Percentiles rank a stretch among this genome's conserved stretches.
Conservation (phyloP, 805 yeast genomes). For the Yarrowia divulgata region DNA sequence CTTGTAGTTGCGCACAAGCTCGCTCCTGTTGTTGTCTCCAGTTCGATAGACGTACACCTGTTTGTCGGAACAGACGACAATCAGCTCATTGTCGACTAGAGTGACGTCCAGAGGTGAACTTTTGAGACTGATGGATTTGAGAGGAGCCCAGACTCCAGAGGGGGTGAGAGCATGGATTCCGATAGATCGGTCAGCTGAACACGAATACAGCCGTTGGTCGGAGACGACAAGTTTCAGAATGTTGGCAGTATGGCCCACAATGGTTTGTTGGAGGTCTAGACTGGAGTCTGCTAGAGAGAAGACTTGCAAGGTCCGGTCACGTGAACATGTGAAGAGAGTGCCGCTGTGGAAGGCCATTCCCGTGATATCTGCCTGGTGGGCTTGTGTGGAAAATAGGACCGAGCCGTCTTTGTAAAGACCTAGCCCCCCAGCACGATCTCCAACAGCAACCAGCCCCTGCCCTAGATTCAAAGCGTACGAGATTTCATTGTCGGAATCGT, state of each 20-base stretch:
- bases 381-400: constrained; percentile 15
- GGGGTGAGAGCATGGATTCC: constrained; percentile 55
- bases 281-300: constrained; percentile 47
- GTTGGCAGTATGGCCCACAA: constrained; percentile 66
- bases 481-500: constrained; percentile 28
- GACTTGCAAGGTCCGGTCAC: constrained; percentile 71
- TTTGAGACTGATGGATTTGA: constrained; percentile 54
- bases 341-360: constrained; percentile 24
- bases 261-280: constrained; percentile 67
- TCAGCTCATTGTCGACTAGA: constrained; percentile 52
- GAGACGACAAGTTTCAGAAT: constrained; percentile 52
- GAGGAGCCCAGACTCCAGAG: constrained; percentile 20
- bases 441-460: background rate
- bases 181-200: constrained; percentile 68
- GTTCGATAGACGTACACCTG: constrained; percentile 54
- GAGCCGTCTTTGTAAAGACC: background rate
- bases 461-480: constrained; percentile 4
- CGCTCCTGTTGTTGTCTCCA: constrained; percentile 45
- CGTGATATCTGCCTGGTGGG: constrained; percentile 23
- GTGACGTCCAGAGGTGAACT: constrained; percentile 50
- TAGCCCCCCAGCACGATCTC: background rate
- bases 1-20: constrained; percentile 54
- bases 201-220: constrained; percentile 55
- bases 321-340: constrained; percentile 50
- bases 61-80: constrained; percentile 63